Conservation (phyloP, 192 early-diverging fungal species). For the Entophlyctis helioformis region DNA sequence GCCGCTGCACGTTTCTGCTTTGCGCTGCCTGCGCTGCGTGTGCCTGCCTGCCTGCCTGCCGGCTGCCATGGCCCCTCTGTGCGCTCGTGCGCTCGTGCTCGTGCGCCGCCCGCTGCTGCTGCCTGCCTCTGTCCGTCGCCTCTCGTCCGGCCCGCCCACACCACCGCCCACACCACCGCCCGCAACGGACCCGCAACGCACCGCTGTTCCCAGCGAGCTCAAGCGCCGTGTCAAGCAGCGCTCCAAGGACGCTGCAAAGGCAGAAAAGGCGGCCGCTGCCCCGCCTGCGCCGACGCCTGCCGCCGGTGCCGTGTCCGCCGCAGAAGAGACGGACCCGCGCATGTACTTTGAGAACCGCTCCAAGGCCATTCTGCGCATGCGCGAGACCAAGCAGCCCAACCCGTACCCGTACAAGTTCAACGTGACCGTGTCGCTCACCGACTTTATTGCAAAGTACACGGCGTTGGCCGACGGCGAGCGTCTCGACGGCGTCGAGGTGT, state of each 20-base stretch:
- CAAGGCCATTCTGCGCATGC: constrained; percentile 70
- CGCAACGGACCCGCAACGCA: too few species aligned
- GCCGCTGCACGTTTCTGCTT: neutral
- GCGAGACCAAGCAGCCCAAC: constrained; percentile 67
- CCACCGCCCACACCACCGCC: too few species aligned
- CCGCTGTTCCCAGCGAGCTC: constrained; percentile 62
- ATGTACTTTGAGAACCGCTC: constrained; percentile 94
- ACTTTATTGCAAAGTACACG: constrained; percentile 77
- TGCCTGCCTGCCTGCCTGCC: neutral
- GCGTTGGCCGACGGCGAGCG: constrained; percentile 57
- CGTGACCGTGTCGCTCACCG: constrained; percentile 69
- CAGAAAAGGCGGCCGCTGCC: too few species aligned
- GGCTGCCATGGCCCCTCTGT: neutral
- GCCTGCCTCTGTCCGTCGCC: neutral
- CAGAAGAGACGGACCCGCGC: constrained; percentile 72
- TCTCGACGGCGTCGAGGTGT: constrained; percentile 54
- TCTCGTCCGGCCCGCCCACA: too few species aligned
- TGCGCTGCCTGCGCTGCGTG: neutral
- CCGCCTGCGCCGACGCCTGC: constrained; percentile 38
- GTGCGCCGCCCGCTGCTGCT: neutral
- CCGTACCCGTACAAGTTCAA: constrained; percentile 99
- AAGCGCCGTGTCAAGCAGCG: constrained; percentile 84
- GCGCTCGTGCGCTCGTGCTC: neutral
- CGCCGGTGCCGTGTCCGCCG: constrained; percentile 44
- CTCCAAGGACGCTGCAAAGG: constrained; percentile 79